Percentiles rank a stretch among this genome's conserved stretches.
Conservation (phyloP, 345 rosid genomes). For the Euphorbia pulcherrima region DNA sequence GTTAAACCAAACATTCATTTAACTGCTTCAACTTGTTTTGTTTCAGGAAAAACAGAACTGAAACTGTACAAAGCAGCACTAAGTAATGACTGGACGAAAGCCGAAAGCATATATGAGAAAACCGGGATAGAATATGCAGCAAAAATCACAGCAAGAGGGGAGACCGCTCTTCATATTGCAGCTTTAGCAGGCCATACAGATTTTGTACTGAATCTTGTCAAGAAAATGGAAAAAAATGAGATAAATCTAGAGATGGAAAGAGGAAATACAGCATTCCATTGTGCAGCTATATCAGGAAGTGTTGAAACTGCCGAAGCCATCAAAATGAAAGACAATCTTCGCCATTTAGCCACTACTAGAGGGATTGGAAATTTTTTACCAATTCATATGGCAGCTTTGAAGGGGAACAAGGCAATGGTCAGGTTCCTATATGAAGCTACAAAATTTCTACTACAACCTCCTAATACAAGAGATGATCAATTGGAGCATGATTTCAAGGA, state of each 20-base stretch:
- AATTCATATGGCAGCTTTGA: not conserved
- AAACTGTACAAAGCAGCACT: slow-evolving; percentile 15
- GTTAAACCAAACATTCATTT: too few relatives aligned
- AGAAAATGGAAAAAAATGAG: slow-evolving; percentile 5
- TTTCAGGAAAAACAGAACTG: too few relatives aligned
- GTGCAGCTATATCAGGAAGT: slow-evolving; percentile 3
- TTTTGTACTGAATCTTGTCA: slow-evolving; percentile 16
- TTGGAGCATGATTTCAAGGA: not conserved
- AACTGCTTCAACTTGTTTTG: too few relatives aligned
- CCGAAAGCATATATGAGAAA: not conserved
- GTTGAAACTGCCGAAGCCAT: not conserved
- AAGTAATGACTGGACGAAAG: slow-evolving; percentile 7
- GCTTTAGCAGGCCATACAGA: slow-evolving; percentile 15
- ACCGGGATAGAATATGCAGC: not conserved
- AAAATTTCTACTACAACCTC: not conserved
- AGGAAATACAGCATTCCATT: not conserved
- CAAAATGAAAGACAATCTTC: not conserved
- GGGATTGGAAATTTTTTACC: not conserved
- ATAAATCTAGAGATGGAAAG: not conserved
- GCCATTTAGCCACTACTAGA: not conserved
- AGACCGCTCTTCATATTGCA: slow-evolving; percentile 23
- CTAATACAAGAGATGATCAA: not conserved
- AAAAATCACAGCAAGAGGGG: not conserved
- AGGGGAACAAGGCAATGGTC: not conserved
- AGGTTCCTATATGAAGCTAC: not conserved